Evolutionary conservation across 495 filamentous ascomycete species (phyloP).

Genomic region (Collariella sp.): DNA sequence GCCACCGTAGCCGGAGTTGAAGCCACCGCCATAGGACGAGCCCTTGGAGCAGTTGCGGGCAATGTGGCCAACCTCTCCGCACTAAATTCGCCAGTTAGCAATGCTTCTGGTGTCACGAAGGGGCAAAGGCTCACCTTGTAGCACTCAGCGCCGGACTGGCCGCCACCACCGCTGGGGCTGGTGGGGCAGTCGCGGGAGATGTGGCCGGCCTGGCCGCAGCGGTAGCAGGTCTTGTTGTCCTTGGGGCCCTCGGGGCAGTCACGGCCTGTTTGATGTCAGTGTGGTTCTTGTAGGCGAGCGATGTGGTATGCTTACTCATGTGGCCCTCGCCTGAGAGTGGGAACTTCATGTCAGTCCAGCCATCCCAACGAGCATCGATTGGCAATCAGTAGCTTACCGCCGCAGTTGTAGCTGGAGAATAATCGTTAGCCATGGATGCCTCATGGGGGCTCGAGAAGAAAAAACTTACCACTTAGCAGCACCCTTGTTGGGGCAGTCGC

Average conservation of each 20-base stretch:
- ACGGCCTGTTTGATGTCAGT: slow-evolving; percentile 49
- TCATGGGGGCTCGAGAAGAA: neutral
- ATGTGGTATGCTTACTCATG: slow-evolving; percentile 55
- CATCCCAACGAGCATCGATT: neutral
- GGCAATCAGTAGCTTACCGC: slow-evolving; percentile 41
- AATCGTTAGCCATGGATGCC: slow-evolving; percentile 25
- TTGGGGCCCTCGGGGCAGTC: slow-evolving; percentile 85
- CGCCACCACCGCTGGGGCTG: slow-evolving; percentile 38
- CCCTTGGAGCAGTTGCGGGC: slow-evolving; percentile 85
- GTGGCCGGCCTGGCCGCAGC: slow-evolving; percentile 80
- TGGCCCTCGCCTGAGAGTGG: slow-evolving; percentile 62
- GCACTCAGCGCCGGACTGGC: slow-evolving; percentile 54
- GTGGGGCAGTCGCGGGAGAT: slow-evolving; percentile 84
- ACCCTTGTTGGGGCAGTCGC: slow-evolving; percentile 91
- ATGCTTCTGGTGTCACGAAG: neutral
- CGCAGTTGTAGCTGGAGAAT: slow-evolving; percentile 38
- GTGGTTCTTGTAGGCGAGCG: neutral
- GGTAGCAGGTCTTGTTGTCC: slow-evolving; percentile 89
- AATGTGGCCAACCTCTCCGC: slow-evolving; percentile 93
- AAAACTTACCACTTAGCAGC: slow-evolving; percentile 72
- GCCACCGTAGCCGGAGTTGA: slow-evolving; percentile 36
- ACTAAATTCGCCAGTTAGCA: slow-evolving; percentile 35
- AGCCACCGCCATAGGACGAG: slow-evolving; percentile 33
- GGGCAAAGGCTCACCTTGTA: slow-evolving; percentile 59
- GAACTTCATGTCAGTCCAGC: slow-evolving; percentile 14